phyloP scores from a whole-genome alignment of 192 early-diverging fungal species.

The Mortierella claussenii region DNA sequence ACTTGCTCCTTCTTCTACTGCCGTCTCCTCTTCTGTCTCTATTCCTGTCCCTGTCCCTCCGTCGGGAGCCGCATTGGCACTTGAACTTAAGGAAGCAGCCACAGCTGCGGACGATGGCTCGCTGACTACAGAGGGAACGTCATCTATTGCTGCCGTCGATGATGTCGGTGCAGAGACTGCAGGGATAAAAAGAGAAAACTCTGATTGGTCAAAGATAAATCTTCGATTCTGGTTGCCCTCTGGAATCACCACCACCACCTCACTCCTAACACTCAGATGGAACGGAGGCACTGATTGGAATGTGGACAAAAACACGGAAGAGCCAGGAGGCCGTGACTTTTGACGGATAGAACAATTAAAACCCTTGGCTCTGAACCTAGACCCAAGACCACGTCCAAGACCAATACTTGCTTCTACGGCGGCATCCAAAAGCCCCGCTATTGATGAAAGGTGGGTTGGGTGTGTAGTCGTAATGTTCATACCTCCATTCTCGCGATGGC shows the following conservation, averaged over 20 bases:
- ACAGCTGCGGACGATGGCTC: background rate
- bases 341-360: too few relatives aligned
- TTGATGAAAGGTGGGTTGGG: background rate
- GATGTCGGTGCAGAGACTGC: background rate
- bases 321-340: background rate
- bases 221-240: conserved; percentile 30
- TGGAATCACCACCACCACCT: conserved; percentile 2
- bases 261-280: conserved; percentile 9
- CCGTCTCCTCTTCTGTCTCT: too few relatives aligned
- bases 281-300: background rate
- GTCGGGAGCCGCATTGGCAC: too few relatives aligned
- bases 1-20: too few relatives aligned
- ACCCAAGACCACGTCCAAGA: too few relatives aligned
- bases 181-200: conserved; percentile 2
- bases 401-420: background rate
- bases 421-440: background rate
- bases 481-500: background rate
- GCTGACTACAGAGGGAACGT: background rate
- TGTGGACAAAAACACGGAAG: too few relatives aligned
- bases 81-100: too few relatives aligned
- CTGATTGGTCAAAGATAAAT: conserved; percentile 22
- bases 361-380: too few relatives aligned
- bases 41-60: too few relatives aligned
- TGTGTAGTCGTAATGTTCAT: background rate
- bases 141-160: too few relatives aligned